Conservation (phyloP, 2,329 filamentous ascomycete species). For the Orbilia javanica region DNA sequence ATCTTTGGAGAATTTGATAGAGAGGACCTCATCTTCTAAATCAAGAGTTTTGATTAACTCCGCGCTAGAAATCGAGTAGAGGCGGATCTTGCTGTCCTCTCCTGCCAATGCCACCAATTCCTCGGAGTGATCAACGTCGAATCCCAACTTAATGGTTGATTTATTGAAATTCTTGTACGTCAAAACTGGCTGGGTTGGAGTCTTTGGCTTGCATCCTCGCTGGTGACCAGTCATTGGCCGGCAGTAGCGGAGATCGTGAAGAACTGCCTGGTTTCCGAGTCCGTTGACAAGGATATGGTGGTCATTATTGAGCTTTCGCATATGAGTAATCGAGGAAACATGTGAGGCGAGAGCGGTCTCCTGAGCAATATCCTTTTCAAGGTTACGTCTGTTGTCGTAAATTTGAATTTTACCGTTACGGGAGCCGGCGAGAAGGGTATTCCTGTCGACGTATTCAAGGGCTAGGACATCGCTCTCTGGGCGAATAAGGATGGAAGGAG, state of each 20-base stretch:
- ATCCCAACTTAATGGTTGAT: slow-evolving; percentile 39
- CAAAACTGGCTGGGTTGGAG: slow-evolving; percentile 31
- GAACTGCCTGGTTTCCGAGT: slow-evolving; percentile 42
- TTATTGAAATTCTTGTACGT: slow-evolving; percentile 52
- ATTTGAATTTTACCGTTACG: slow-evolving; percentile 54
- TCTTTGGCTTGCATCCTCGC: slow-evolving; percentile 43
- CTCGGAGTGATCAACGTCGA: slow-evolving; percentile 44
- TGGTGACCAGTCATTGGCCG: slow-evolving; percentile 47
- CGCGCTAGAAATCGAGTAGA: slow-evolving; percentile 49
- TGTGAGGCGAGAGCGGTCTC: slow-evolving; percentile 47
- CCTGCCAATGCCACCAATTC: slow-evolving; percentile 42
- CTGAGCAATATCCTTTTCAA: slow-evolving; percentile 52
- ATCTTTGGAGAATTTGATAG: slow-evolving; percentile 51
- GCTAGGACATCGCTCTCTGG: slow-evolving; percentile 51
- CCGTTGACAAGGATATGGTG: slow-evolving; percentile 51
- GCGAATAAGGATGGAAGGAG: slow-evolving; percentile 29
- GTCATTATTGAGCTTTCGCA: slow-evolving; percentile 48
- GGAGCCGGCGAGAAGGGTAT: slow-evolving; percentile 47
- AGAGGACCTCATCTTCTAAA: slow-evolving; percentile 37
- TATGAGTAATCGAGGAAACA: slow-evolving; percentile 47
- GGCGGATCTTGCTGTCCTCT: slow-evolving; percentile 48
- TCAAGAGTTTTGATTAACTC: slow-evolving; percentile 48
- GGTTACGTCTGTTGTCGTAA: slow-evolving; percentile 55
- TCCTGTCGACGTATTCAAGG: slow-evolving; percentile 49
- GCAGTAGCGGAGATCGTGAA: slow-evolving; percentile 53